Percentiles rank a stretch among this genome's conserved stretches.
Conservation (phyloP, 306 rosid species). For the Arachis stenosperma region DNA sequence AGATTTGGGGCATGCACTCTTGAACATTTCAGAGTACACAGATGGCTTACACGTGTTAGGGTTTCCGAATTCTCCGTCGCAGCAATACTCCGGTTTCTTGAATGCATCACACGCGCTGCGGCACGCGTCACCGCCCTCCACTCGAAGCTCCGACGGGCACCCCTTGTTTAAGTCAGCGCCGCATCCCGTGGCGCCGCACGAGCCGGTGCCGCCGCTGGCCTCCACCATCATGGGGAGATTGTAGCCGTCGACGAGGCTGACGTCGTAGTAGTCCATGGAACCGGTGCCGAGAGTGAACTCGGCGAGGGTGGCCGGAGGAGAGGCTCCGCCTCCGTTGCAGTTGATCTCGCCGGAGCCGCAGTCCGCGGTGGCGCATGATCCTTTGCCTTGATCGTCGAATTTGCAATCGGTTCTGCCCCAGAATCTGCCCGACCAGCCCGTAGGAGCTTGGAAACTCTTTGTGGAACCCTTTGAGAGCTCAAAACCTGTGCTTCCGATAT, state of each 20-base stretch:
- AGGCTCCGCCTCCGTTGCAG: constrained; percentile 81
- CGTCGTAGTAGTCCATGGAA: constrained; percentile 81
- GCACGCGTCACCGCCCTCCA: constrained; percentile 68
- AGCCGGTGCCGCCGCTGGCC: constrained; percentile 65
- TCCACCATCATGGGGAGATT: constrained; percentile 76
- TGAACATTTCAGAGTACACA: constrained; percentile 72
- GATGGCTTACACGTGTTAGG: constrained; percentile 81
- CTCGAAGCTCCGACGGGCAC: constrained; percentile 74
- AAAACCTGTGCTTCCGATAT: constrained; percentile 78
- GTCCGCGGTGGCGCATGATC: constrained; percentile 76
- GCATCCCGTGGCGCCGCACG: constrained; percentile 78
- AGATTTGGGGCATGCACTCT: constrained; percentile 81
- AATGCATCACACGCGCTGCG: constrained; percentile 90
- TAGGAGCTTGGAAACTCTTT: constrained; percentile 66
- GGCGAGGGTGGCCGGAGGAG: constrained; percentile 87
- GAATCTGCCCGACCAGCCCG: constrained; percentile 95
- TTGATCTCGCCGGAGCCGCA: constrained; percentile 72
- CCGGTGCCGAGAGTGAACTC: constrained; percentile 90
- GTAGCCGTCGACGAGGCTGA: constrained; percentile 93
- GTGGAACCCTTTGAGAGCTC: constrained; percentile 57
- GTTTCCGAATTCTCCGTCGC: constrained; percentile 65
- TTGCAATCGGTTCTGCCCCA: constrained; percentile 84
- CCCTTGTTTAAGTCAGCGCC: constrained; percentile 57
- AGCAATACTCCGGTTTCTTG: constrained; percentile 77
- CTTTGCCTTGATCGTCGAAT: constrained; percentile 57